Conservation (phyloP, 1,284 basidiomycete genomes). For the Cutaneotrichosporon spelunceum region DNA sequence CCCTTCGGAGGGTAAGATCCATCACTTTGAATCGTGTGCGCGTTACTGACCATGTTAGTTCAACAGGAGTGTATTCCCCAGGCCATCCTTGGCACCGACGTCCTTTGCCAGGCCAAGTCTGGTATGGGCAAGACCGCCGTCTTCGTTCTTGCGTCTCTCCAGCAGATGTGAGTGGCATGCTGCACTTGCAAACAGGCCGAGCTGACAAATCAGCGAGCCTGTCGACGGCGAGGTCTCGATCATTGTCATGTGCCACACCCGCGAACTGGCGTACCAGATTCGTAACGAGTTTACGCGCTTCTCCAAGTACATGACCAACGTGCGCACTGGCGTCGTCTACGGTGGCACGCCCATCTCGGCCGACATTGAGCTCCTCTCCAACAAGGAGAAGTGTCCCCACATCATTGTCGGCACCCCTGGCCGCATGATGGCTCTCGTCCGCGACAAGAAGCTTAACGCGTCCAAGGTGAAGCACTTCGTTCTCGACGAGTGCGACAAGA, state of each 20-base stretch:
- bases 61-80: conserved; percentile 99
- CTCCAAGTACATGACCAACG: conserved; percentile 99
- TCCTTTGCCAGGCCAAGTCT: conserved; percentile 98
- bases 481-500: conserved; percentile 99
- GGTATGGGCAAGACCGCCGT: conserved; percentile 99
- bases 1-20: conserved; percentile 85
- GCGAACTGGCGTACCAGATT: conserved; percentile 99
- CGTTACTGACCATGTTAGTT: conserved; percentile 58
- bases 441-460: conserved; percentile 89
- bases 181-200: not conserved
- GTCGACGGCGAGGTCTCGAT: conserved; percentile 98
- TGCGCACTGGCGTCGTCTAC: conserved; percentile 96
- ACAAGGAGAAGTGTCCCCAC: conserved; percentile 97
- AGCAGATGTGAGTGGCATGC: conserved; percentile 66
- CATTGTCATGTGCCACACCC: conserved; percentile 96
- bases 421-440: conserved; percentile 83
- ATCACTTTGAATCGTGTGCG: not conserved
- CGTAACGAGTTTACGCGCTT: conserved; percentile 99
- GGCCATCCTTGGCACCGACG: conserved; percentile 98
- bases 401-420: conserved; percentile 98
- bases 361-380: conserved; percentile 89
- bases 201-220: conserved; percentile 61
- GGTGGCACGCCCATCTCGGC: conserved; percentile 93
- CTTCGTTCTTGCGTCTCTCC: conserved; percentile 94
- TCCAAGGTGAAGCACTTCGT: conserved; percentile 98